A percentile compares a stretch with the other conserved stretches of the same genome.
These are phyloP conservation scores for Neospora caninum DNA, from an alignment of 169 alveolate genomes.

Conservation along the genomic window DNA sequence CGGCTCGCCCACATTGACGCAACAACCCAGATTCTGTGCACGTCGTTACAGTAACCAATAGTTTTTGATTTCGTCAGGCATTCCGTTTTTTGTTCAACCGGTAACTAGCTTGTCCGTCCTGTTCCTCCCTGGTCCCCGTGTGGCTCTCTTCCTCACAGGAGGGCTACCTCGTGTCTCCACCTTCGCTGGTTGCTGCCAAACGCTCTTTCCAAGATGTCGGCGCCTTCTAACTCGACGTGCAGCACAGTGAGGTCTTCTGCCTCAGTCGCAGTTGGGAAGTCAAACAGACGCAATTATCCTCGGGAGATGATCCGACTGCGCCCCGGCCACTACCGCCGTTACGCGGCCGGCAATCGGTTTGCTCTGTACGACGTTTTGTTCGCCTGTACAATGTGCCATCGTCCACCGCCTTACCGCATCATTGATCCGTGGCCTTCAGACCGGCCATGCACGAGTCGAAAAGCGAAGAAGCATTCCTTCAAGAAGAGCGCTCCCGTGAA, in stretches of 20 bases:
- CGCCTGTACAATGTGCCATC: neutral
- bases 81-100: no score
- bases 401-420: neutral
- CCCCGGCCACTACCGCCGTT: constrained; percentile 15
- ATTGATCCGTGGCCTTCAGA: constrained; percentile 8
- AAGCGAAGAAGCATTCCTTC: neutral
- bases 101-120: no score
- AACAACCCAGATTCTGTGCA: no score
- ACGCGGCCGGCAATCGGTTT: neutral
- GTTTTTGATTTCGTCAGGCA: no score
- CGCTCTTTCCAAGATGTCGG: no score
- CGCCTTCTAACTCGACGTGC: neutral
- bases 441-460: neutral
- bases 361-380: neutral
- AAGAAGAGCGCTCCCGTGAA: neutral
- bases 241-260: neutral
- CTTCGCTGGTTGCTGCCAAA: no score
- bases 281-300: neutral
- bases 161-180: no score
- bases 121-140: no score
- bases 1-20: no score
- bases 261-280: neutral
- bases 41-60: no score
- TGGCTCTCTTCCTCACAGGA: no score
- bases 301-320: constrained; percentile 32